These are phyloP conservation scores for Aureobasidium sp. DNA, from an alignment of 2,329 filamentous ascomycete species.

Conservation along the genomic window DNA sequence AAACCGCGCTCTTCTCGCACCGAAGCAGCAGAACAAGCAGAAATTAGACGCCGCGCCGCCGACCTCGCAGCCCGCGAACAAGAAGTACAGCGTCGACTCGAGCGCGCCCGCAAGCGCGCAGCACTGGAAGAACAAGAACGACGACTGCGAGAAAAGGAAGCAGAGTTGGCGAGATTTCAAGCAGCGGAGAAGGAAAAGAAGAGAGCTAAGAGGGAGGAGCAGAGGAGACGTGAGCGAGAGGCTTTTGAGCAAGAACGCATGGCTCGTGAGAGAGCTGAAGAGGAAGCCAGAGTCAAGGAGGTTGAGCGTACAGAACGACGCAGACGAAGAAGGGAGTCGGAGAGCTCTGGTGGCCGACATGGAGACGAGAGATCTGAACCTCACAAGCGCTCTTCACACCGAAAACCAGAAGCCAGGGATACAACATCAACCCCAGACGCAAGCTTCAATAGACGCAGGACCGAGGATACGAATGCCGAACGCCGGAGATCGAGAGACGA, in stretches of 20 bases:
- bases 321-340: neutral
- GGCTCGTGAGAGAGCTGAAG: neutral
- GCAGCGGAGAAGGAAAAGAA: neutral
- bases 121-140: neutral
- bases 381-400: neutral
- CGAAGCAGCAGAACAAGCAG: neutral
- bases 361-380: neutral
- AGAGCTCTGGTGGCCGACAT: neutral
- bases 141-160: neutral
- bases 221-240: neutral
- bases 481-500: neutral
- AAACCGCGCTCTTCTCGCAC: neutral
- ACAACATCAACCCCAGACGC: neutral
- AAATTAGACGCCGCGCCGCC: neutral
- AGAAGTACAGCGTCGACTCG: neutral
- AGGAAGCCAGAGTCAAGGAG: neutral
- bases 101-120: neutral
- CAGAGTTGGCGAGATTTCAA: neutral
- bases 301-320: neutral
- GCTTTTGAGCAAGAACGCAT: neutral
- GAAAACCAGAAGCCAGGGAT: neutral
- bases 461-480: neutral
- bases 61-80: constrained; percentile 4
- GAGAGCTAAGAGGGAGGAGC: neutral
- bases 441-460: neutral